Evolutionary conservation across 1,139 yeast genomes (phyloP), one percentile per base, ranked within the genome.

Genomic region (Geotrichum klebahnii): DNA sequence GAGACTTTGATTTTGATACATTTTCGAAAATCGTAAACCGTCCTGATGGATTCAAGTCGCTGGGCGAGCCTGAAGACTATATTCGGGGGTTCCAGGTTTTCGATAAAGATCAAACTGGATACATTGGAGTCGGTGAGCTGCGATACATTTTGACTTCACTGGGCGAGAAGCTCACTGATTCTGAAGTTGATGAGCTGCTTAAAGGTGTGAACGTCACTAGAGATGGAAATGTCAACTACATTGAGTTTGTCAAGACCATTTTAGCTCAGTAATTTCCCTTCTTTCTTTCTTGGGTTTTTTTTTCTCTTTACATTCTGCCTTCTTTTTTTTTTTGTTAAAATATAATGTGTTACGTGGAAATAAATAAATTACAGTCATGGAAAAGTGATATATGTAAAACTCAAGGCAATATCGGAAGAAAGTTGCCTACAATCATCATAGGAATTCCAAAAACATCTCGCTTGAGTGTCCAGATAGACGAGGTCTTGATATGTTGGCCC

Each of bases 41-140:
- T 69, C 95, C 94, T 44, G 90, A 85, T 62, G 96, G 96, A 0
- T 88, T 87, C 78, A 84, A 84, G 69, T 82, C 90, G 32, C 77
- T 86, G 55, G 96, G 96, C n/a, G 85, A 84, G 61, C 92, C 95
- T 23, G 98, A 92, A 66, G 99, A 92, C 69, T 92, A 92, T 70
- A 81, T 92, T 64, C 86, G 94, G 65, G 98, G 97, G 1, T 92
- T 92, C 79, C 97, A 92, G 72, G 97, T 92, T 9, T 92, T 92
- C 60, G 99, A 92, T 73, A 94, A 90, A 74, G 96, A 89, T 59
- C 81, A 84, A 58, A 84, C 97, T 19, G 99, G 99, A 5, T 84
- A 83, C 72, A 92, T 92, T 62, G 95, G 97, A 36, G 96, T 92
- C 42, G 99, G 99, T 53, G 97, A 94, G 70, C 79, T 92, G 63